Evolutionary conservation across 306 rosid genomes (phyloP).

Genomic region (Dalbergia oliveri): DNA sequence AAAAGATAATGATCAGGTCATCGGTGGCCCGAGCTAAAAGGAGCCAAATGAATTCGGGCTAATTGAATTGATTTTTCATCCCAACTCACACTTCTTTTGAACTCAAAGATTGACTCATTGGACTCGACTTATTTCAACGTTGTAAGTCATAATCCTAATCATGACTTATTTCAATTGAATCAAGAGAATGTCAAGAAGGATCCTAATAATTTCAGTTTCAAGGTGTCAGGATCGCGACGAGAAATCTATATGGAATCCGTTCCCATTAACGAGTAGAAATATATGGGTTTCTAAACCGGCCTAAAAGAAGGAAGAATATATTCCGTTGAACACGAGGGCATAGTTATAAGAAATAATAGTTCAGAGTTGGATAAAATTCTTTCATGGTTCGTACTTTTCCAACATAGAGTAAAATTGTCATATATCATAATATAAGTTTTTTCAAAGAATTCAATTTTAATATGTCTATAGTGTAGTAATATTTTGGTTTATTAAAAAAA

Average conservation of each 20-base stretch:
- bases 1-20: too few relatives aligned
- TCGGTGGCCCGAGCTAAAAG: too few relatives aligned
- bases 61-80: too few relatives aligned
- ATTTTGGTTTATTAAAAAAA: too few relatives aligned
- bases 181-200: slow-evolving; percentile 15
- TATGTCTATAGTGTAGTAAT: too few relatives aligned
- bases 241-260: background rate
- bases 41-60: too few relatives aligned
- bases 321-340: background rate
- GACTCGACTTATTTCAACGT: too few relatives aligned
- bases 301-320: background rate
- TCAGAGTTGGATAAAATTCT: background rate
- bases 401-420: background rate
- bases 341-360: background rate
- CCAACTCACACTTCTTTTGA: too few relatives aligned
- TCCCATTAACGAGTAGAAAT: background rate
- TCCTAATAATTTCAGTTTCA: slow-evolving; percentile 19
- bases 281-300: background rate
- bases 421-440: background rate
- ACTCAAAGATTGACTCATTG: too few relatives aligned
- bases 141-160: too few relatives aligned
- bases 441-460: too few relatives aligned
- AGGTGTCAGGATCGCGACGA: background rate
- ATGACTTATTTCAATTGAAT: too few relatives aligned
- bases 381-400: background rate